Evolutionary conservation across 1,284 basidiomycete genomes (phyloP).

Genomic region (Boletus hoseneyae): DNA sequence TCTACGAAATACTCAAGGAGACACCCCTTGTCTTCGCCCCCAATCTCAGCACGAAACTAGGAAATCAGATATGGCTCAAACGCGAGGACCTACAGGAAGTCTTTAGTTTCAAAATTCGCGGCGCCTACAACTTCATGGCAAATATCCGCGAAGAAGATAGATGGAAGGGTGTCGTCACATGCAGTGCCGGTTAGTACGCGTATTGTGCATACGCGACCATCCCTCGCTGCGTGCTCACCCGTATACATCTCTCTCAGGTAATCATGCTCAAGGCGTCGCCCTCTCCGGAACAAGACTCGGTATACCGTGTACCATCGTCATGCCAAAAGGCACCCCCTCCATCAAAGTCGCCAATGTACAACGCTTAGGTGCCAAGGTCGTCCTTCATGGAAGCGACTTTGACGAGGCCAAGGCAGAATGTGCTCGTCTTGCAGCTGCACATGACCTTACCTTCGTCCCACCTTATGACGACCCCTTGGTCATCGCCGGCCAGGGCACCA

Average conservation of each 20-base stretch:
- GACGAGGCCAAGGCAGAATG: conserved; percentile 97
- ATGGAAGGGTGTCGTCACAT: conserved; percentile 97
- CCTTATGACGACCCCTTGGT: conserved; percentile 98
- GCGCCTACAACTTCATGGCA: conserved; percentile 99
- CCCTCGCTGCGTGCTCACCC: conserved; percentile 7
- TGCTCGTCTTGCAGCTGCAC: conserved; percentile 71
- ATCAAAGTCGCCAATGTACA: conserved; percentile 97
- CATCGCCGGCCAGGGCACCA: conserved; percentile 96
- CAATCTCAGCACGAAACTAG: conserved; percentile 83
- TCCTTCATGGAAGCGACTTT: conserved; percentile 91
- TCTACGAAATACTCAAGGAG: conserved; percentile 91
- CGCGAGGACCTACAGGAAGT: conserved; percentile 95
- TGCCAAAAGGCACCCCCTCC: conserved; percentile 92
- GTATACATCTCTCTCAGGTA: conserved; percentile 54
- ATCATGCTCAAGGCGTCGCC: conserved; percentile 98
- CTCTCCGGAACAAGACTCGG: conserved; percentile 84
- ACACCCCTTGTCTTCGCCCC: conserved; percentile 88
- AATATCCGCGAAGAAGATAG: conserved; percentile 84
- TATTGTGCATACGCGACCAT: conserved; percentile 30
- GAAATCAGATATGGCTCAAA: conserved; percentile 95
- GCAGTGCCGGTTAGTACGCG: conserved; percentile 89
- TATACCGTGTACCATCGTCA: conserved; percentile 97
- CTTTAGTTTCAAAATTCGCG: conserved; percentile 98
- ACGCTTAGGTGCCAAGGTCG: conserved; percentile 90
- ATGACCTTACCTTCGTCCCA: conserved; percentile 89